Conservation (phyloP, 164 flowering plant species). For the Houttuynia cordata region DNA sequence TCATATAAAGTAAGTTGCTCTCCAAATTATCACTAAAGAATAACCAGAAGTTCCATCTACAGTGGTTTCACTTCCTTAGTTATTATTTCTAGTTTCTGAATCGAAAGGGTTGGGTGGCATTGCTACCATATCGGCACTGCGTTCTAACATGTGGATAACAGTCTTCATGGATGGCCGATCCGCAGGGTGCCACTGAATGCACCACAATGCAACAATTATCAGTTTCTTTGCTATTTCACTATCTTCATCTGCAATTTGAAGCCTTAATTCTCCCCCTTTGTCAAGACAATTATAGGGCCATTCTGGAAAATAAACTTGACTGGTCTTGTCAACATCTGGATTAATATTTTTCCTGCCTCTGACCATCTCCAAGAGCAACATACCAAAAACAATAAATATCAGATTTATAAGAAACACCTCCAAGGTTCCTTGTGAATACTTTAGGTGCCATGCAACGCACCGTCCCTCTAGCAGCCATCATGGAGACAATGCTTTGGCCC, state of each 20-base stretch:
- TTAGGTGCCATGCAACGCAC: slow-evolving; percentile 10
- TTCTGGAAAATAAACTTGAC: too few species aligned
- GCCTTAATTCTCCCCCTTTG: slow-evolving; percentile 3
- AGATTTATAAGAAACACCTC: slow-evolving; percentile 7
- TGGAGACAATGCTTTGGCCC: slow-evolving; percentile 1
- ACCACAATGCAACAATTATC: slow-evolving; percentile 17
- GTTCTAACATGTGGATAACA: slow-evolving; percentile 10
- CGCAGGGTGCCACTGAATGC: slow-evolving; percentile 12
- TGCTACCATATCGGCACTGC: not conserved
- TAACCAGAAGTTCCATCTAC: not conserved
- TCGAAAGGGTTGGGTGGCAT: slow-evolving; percentile 6
- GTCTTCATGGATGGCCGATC: slow-evolving; percentile 11
- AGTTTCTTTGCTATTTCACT: slow-evolving; percentile 6
- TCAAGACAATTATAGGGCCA: not conserved
- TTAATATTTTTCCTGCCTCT: not conserved
- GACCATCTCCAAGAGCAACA: slow-evolving; percentile 15
- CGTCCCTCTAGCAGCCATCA: slow-evolving; percentile 10
- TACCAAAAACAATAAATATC: slow-evolving; percentile 21
- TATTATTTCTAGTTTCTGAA: not conserved
- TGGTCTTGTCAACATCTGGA: not conserved
- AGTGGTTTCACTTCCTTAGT: not conserved
- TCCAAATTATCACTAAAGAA: not conserved
- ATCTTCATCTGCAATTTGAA: not conserved
- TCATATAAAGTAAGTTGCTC: not conserved
- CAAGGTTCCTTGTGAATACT: not conserved